phyloP scores from a whole-genome alignment of 2,329 filamentous ascomycete genomes.

The Cytospora chrysosperma region DNA sequence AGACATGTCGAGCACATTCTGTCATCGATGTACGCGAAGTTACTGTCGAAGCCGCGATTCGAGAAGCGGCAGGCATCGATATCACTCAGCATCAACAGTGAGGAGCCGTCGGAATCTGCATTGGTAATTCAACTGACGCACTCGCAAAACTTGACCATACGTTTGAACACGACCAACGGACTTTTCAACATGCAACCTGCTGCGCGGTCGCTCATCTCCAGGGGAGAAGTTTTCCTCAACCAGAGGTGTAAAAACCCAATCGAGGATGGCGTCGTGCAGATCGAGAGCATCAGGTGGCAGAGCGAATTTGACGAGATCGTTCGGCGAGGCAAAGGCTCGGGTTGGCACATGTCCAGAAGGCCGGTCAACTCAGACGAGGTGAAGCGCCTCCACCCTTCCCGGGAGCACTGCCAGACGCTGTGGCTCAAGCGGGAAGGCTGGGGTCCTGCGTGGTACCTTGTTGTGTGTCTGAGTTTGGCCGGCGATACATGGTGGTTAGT shows the following conservation, averaged over 20 bases:
- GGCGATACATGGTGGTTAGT: constrained; percentile 81
- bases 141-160: constrained; percentile 58
- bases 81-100: constrained; percentile 54
- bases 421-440: constrained; percentile 74
- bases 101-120: constrained; percentile 64
- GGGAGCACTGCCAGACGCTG: constrained; percentile 57
- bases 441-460: constrained; percentile 69
- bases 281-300: constrained; percentile 64
- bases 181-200: constrained; percentile 65
- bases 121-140: constrained; percentile 69
- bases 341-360: constrained; percentile 58
- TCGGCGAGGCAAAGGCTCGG: constrained; percentile 58
- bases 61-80: constrained; percentile 58
- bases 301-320: constrained; percentile 61
- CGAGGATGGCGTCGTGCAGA: constrained; percentile 53
- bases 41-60: constrained; percentile 62
- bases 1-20: constrained; percentile 73
- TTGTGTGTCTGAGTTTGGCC: constrained; percentile 66
- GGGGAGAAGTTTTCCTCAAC: constrained; percentile 67
- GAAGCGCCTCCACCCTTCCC: constrained; percentile 35
- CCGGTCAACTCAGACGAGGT: constrained; percentile 54
- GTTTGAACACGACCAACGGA: constrained; percentile 79
- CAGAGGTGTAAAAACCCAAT: constrained; percentile 51
- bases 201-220: constrained; percentile 50
- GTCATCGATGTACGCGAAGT: constrained; percentile 59